phyloP scores from a whole-genome alignment of 441 rosid species.

The Populus hybrid region DNA sequence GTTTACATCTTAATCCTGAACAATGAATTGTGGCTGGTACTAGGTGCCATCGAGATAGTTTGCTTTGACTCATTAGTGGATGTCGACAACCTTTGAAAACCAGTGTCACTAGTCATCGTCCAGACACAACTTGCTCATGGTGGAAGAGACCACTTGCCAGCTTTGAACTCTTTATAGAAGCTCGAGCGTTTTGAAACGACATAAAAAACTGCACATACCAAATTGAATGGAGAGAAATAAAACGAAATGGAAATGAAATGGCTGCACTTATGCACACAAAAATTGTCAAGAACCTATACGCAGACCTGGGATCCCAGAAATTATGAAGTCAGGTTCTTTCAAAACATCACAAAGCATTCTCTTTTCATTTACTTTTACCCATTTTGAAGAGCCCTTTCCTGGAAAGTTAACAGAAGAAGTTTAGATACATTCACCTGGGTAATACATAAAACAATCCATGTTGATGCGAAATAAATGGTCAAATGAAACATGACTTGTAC shows the following conservation, averaged over 20 bases:
- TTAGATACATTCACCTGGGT: not conserved
- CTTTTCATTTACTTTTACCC: conserved; percentile 77
- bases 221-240: not conserved
- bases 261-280: not conserved
- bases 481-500: not conserved
- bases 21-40: not conserved
- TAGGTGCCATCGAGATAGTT: not conserved
- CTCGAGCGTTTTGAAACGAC: conserved; percentile 62
- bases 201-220: conserved; percentile 52
- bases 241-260: not conserved
- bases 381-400: conserved; percentile 51
- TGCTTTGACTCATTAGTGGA: not conserved
- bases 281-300: conserved; percentile 2
- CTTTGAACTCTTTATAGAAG: conserved; percentile 59
- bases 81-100: not conserved
- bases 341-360: conserved; percentile 59
- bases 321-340: conserved; percentile 56
- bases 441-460: not conserved
- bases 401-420: conserved; percentile 2
- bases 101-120: not conserved
- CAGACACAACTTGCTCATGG: conserved; percentile 14
- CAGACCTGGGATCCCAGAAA: conserved; percentile 81
- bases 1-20: not conserved
- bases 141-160: conserved; percentile 67
- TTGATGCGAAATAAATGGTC: not conserved